Conservation (phyloP, 1,139 yeast species). For the Taiozyma sp. region DNA sequence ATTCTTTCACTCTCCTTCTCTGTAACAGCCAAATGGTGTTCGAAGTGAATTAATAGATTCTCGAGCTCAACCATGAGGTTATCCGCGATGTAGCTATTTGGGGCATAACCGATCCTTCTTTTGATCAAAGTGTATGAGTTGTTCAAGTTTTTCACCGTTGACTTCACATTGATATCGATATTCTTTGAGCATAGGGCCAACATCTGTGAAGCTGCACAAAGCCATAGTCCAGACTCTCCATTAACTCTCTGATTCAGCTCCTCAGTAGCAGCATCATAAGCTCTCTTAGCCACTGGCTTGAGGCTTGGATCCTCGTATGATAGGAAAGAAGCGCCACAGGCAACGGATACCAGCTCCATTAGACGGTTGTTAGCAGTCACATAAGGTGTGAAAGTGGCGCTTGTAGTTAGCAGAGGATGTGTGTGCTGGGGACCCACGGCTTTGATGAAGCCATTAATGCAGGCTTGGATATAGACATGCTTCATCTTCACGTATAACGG, state of each 20-base stretch:
- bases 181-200: conserved; percentile 34
- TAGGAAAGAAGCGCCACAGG: conserved; percentile 35
- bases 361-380: conserved; percentile 25
- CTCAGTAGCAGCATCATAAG: neutral
- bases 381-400: conserved; percentile 31
- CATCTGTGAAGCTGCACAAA: conserved; percentile 33
- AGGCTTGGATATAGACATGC: conserved; percentile 19
- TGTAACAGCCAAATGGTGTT: neutral
- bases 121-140: conserved; percentile 26
- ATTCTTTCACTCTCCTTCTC: conserved; percentile 24
- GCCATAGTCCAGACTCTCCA: conserved; percentile 21
- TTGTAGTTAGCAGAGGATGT: conserved; percentile 37
- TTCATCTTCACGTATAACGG: neutral
- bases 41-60: conserved; percentile 12
- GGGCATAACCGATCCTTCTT: conserved; percentile 10
- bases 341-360: conserved; percentile 31
- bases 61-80: conserved; percentile 19
- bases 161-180: conserved; percentile 26
- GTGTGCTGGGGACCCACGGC: conserved; percentile 39
- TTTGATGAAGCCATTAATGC: conserved; percentile 33
- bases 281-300: neutral
- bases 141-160: conserved; percentile 16
- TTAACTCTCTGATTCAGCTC: neutral
- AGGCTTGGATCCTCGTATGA: conserved; percentile 25
- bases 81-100: conserved; percentile 7